Conservation (phyloP, 345 rosid species). For the Luvunga scandens region DNA sequence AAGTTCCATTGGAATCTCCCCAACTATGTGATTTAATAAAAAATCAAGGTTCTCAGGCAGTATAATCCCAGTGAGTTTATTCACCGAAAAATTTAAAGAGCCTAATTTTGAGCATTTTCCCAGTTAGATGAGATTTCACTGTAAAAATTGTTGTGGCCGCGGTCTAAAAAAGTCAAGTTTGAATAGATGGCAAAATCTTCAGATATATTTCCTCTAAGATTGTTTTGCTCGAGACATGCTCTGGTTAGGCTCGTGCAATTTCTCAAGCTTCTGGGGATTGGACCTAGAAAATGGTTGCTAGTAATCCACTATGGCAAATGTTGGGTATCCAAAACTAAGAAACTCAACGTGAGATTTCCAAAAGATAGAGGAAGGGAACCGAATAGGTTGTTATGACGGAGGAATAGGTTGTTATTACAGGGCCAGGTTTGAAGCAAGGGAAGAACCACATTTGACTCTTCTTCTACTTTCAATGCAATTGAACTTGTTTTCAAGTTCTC, state of each 20-base stretch:
- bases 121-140: neutral
- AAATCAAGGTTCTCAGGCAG: constrained; percentile 12
- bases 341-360: neutral
- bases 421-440: too few species aligned
- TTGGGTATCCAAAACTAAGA: neutral
- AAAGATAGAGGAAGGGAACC: constrained; percentile 3
- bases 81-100: neutral
- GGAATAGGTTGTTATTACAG: too few species aligned
- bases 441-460: too few species aligned
- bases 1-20: constrained; percentile 24
- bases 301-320: constrained; percentile 7
- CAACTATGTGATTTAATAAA: constrained; percentile 17
- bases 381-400: neutral
- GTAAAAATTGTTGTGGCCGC: neutral
- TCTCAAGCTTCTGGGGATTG: constrained; percentile 12
- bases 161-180: neutral
- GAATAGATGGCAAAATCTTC: neutral
- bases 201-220: neutral
- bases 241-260: constrained; percentile 17
- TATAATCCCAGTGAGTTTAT: neutral
- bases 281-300: constrained; percentile 16
- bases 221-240: neutral
- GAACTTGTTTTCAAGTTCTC: too few species aligned
- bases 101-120: neutral
- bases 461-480: too few species aligned